These are phyloP conservation scores for Arctostaphylos glauca DNA, from an alignment of 148 eudicot species.

Conservation along the genomic window DNA sequence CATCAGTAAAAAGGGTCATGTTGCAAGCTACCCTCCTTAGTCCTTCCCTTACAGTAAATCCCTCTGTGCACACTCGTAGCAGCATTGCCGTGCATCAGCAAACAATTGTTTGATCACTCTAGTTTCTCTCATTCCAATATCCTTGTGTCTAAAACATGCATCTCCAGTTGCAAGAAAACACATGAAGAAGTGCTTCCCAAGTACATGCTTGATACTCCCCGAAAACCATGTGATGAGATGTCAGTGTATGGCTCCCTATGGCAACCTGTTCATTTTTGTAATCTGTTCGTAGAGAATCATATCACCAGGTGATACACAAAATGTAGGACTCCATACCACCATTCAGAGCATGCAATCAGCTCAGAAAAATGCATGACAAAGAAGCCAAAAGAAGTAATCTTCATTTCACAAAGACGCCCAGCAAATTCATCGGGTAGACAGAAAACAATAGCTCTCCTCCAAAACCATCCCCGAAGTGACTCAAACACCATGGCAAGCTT, in stretches of 20 bases:
- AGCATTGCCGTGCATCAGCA: neutral
- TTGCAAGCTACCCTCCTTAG: neutral
- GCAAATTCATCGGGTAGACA: neutral
- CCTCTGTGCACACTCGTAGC: neutral
- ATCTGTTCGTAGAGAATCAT: neutral
- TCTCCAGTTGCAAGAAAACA: neutral
- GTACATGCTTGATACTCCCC: slow-evolving; percentile 1
- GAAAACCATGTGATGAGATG: neutral
- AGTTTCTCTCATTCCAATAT: neutral
- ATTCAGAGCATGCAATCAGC: neutral
- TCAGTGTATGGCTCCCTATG: neutral
- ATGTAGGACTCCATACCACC: neutral
- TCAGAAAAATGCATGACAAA: neutral
- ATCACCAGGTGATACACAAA: neutral
- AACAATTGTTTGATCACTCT: neutral
- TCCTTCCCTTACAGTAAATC: neutral
- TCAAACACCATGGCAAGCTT: neutral
- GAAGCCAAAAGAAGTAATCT: neutral
- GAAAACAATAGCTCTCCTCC: neutral
- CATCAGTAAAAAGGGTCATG: neutral
- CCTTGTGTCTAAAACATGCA: neutral
- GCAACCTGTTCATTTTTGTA: neutral
- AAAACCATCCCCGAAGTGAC: neutral
- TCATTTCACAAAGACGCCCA: neutral
- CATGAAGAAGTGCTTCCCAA: neutral